Evolutionary conservation across 1,139 yeast genomes (phyloP).

Genomic region (Suhomyces maxii): DNA sequence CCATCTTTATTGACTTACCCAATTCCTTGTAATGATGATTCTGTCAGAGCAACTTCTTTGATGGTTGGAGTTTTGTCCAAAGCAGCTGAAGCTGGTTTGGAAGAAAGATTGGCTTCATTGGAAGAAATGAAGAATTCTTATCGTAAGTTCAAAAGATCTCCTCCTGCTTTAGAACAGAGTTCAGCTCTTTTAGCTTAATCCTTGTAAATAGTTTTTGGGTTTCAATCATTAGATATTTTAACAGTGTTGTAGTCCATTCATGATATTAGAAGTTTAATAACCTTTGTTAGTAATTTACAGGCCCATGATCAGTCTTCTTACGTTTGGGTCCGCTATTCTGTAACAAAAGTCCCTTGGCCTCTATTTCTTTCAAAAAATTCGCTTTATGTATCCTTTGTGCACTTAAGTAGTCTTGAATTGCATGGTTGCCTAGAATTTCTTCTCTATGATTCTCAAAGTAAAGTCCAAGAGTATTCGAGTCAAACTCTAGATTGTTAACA

Average conservation of each 20-base stretch:
- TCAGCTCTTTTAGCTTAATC: neutral
- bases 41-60: slow-evolving; percentile 76
- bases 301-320: neutral
- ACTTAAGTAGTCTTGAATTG: slow-evolving; percentile 18
- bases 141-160: slow-evolving; percentile 2
- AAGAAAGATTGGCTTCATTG: slow-evolving; percentile 50
- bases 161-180: neutral
- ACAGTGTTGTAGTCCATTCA: no score
- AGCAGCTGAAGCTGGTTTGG: slow-evolving; percentile 80
- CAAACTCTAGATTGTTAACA: slow-evolving; percentile 16
- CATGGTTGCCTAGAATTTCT: slow-evolving; percentile 13
- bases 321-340: neutral
- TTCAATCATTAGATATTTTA: neutral
- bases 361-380: slow-evolving; percentile 26
- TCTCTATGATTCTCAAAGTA: slow-evolving; percentile 11
- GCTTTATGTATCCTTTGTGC: slow-evolving; percentile 21
- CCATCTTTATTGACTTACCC: slow-evolving; percentile 90
- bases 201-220: slow-evolving; percentile 1
- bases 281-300: neutral
- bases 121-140: slow-evolving; percentile 24
- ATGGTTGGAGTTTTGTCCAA: slow-evolving; percentile 80
- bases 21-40: slow-evolving; percentile 94
- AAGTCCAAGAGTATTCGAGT: slow-evolving; percentile 19
- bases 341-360: slow-evolving; percentile 20
- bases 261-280: no score